A percentile compares a stretch with the other conserved stretches of the same genome.
Conservation (phyloP, 306 rosid genomes). For the Vachellia pachyceras region DNA sequence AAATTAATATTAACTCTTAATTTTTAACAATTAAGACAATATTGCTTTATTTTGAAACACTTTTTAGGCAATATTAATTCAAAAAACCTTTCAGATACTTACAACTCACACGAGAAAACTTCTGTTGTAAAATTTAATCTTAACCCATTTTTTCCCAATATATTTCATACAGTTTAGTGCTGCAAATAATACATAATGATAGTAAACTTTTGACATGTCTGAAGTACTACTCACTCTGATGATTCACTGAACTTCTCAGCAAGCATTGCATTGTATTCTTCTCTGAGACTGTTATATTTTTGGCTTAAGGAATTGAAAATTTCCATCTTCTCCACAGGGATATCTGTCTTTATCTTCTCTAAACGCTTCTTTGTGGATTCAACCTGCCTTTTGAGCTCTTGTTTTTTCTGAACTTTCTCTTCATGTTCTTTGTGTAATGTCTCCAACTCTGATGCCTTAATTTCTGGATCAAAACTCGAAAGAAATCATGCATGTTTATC, state of each 20-base stretch:
- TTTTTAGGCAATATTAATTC: no score
- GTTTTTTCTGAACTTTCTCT: constrained; percentile 44
- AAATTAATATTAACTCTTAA: no score
- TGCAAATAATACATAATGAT: background rate
- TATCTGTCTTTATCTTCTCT: constrained; percentile 46
- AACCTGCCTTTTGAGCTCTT: constrained; percentile 58
- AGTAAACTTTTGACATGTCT: background rate
- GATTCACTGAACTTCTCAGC: constrained; percentile 41
- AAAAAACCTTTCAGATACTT: no score
- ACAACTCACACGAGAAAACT: no score
- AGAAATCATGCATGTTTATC: constrained; percentile 3
- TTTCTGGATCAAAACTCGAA: constrained; percentile 25
- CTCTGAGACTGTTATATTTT: constrained; percentile 50
- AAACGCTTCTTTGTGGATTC: constrained; percentile 45
- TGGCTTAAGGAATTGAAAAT: constrained; percentile 42
- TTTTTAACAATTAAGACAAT: no score
- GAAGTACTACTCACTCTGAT: constrained; percentile 24
- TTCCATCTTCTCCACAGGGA: constrained; percentile 44
- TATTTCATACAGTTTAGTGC: background rate
- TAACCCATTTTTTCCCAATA: background rate
- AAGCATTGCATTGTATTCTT: constrained; percentile 55
- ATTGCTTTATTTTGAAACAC: no score
- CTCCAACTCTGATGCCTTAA: constrained; percentile 42
- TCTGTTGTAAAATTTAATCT: no score
- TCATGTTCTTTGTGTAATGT: constrained; percentile 50